Conservation (phyloP, 306 rosid species). For the Inga leiocalycina region DNA sequence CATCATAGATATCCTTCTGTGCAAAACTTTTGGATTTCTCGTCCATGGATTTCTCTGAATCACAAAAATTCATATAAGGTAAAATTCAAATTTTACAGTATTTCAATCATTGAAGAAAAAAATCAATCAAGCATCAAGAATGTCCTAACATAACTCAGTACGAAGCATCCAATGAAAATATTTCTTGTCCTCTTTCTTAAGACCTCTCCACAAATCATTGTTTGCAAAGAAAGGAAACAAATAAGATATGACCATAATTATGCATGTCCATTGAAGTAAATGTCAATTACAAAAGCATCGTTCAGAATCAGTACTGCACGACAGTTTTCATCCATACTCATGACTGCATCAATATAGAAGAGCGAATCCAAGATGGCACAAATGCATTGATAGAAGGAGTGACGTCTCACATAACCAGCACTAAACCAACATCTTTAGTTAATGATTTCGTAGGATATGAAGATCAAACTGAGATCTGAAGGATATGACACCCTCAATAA, state of each 20-base stretch:
- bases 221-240: constrained; percentile 10
- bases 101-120: constrained; percentile 3
- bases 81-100: constrained; percentile 13
- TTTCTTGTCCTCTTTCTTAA: background rate
- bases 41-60: constrained; percentile 67
- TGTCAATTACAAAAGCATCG: background rate
- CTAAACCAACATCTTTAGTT: background rate
- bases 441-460: background rate
- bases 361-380: background rate
- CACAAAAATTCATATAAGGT: constrained; percentile 25
- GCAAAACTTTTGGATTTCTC: constrained; percentile 66
- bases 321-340: background rate
- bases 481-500: background rate
- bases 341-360: background rate
- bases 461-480: background rate
- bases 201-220: background rate
- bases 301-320: background rate
- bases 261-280: background rate
- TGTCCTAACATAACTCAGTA: background rate
- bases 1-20: constrained; percentile 78
- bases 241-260: constrained; percentile 19
- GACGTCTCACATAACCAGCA: background rate
- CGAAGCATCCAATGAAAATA: background rate
- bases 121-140: background rate
- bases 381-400: constrained; percentile 1